Conservation (phyloP, 495 filamentous ascomycete species). For the Neurospora cerealis region DNA sequence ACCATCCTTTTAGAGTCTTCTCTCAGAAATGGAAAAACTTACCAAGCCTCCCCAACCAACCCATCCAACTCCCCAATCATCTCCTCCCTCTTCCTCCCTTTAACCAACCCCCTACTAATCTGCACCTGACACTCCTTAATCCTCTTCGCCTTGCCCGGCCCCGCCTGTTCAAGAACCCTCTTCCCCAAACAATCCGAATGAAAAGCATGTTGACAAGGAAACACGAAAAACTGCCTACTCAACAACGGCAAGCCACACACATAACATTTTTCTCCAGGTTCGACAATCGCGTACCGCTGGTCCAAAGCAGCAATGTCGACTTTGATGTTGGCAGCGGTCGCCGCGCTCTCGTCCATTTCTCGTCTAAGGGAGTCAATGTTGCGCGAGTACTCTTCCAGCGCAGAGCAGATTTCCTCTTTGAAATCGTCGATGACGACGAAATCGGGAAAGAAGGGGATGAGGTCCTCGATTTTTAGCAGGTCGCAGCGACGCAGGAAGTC, state of each 20-base stretch:
- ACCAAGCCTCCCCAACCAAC: conserved; percentile 56
- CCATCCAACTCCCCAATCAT: conserved; percentile 83
- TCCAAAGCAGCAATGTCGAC: conserved; percentile 75
- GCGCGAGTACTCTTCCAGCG: conserved; percentile 81
- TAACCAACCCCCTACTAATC: conserved; percentile 60
- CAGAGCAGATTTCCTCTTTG: conserved; percentile 93
- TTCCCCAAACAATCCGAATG: conserved; percentile 86
- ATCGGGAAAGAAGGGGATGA: conserved; percentile 97
- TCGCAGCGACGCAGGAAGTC: conserved; percentile 89
- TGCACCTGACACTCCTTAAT: conserved; percentile 78
- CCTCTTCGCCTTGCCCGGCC: conserved; percentile 62
- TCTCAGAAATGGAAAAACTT: conserved; percentile 12
- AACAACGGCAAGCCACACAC: conserved; percentile 77
- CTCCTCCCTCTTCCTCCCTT: conserved; percentile 59
- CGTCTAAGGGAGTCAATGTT: conserved; percentile 82
- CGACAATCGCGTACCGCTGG: conserved; percentile 87
- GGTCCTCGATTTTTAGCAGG: conserved; percentile 84
- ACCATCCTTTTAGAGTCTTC: background rate
- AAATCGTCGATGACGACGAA: conserved; percentile 99
- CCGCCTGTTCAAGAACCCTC: conserved; percentile 67
- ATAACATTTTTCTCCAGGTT: conserved; percentile 90
- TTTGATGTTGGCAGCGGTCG: conserved; percentile 81
- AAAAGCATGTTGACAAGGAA: conserved; percentile 95
- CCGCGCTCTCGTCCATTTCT: conserved; percentile 90
- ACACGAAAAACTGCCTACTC: conserved; percentile 90